Evolutionary conservation across 768 basidiomycete genomes (phyloP).

Genomic region (Hysterangium stoloniferum): DNA sequence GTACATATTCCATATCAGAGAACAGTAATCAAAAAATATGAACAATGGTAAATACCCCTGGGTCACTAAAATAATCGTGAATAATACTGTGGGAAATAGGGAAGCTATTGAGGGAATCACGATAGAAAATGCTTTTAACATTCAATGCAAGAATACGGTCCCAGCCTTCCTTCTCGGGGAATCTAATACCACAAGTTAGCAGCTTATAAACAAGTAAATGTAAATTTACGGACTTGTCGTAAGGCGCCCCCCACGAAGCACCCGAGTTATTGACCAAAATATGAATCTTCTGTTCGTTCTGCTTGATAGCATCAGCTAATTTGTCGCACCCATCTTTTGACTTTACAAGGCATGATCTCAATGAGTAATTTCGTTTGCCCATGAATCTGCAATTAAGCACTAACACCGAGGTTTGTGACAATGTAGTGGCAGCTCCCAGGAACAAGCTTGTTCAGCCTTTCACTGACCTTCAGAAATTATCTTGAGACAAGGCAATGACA

Average conservation of each 20-base stretch:
- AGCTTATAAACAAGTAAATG: neutral
- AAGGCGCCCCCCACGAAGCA: slow-evolving; percentile 69
- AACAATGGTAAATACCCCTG: slow-evolving; percentile 31
- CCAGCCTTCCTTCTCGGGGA: slow-evolving; percentile 82
- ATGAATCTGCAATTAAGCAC: slow-evolving; percentile 25
- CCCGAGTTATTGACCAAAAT: slow-evolving; percentile 84
- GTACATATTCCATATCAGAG: neutral
- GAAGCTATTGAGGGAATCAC: slow-evolving; percentile 32
- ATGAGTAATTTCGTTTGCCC: neutral
- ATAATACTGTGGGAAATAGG: neutral
- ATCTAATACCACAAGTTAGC: slow-evolving; percentile 26
- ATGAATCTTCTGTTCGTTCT: slow-evolving; percentile 65
- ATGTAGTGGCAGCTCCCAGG: slow-evolving; percentile 65
- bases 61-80: slow-evolving; percentile 44
- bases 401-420: slow-evolving; percentile 63
- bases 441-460: slow-evolving; percentile 51
- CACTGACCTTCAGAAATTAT: slow-evolving; percentile 33
- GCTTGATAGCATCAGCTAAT: slow-evolving; percentile 59
- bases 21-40: neutral
- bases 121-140: slow-evolving; percentile 79
- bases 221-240: slow-evolving; percentile 30
- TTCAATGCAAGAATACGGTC: slow-evolving; percentile 77
- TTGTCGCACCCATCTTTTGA: slow-evolving; percentile 73
- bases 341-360: slow-evolving; percentile 27
- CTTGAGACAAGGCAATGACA: neutral